A percentile compares a stretch with the other conserved stretches of the same genome.
Evolutionary conservation across 2,329 filamentous ascomycete species (phyloP).

Genomic region (Stagonosporopsis rhizophila): DNA sequence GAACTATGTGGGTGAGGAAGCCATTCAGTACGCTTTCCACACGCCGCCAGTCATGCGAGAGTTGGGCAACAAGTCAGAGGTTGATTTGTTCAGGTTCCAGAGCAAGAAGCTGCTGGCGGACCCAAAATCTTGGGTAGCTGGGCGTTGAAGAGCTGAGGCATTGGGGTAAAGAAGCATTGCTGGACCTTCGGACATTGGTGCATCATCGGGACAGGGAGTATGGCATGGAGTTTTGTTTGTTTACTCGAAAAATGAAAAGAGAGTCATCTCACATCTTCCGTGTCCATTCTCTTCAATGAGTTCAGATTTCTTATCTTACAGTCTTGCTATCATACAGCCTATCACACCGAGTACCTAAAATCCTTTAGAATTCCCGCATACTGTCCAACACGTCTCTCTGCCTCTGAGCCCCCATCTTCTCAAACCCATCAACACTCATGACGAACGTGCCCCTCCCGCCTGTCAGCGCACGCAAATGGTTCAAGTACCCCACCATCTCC

Average conservation of each 20-base stretch:
- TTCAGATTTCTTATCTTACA: not conserved
- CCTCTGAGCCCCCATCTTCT: slow-evolving; percentile 68
- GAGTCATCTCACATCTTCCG: not conserved
- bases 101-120: not conserved
- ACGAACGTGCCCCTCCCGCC: slow-evolving; percentile 81
- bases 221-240: not conserved
- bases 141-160: not conserved
- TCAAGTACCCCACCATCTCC: slow-evolving; percentile 95
- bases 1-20: not conserved
- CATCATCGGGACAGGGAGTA: not conserved
- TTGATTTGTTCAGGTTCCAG: not conserved
- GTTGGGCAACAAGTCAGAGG: not conserved
- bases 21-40: not conserved
- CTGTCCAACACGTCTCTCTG: slow-evolving; percentile 62
- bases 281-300: not conserved
- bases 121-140: not conserved
- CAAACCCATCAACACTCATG: slow-evolving; percentile 76
- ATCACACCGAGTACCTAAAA: not conserved
- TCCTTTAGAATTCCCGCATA: slow-evolving; percentile 36
- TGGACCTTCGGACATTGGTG: no score
- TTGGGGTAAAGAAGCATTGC: not conserved
- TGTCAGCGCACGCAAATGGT: slow-evolving; percentile 86
- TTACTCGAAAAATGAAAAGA: not conserved
- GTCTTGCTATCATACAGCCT: not conserved
- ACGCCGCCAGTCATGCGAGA: not conserved